Conservation (phyloP, 2,329 filamentous ascomycete genomes). For the Trichoderma gracile region DNA sequence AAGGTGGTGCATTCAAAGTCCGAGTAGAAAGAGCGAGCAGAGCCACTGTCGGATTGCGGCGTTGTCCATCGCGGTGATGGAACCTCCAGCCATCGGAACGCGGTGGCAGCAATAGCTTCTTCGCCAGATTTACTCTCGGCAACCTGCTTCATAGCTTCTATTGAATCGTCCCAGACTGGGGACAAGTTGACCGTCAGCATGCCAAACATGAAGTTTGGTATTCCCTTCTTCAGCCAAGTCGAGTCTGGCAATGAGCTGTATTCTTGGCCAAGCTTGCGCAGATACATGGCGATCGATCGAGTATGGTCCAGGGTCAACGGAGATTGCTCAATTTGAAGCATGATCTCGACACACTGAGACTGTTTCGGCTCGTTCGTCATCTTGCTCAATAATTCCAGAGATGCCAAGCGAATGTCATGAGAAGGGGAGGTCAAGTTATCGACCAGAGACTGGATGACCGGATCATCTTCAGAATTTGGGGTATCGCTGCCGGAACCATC, state of each 20-base stretch:
- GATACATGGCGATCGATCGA: conserved; percentile 78
- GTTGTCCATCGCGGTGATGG: conserved; percentile 58
- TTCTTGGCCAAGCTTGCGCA: conserved; percentile 70
- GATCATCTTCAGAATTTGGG: conserved; percentile 53
- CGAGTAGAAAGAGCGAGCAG: conserved; percentile 51
- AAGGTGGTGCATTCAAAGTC: conserved; percentile 87
- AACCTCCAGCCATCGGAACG: conserved; percentile 74
- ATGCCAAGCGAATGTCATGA: conserved; percentile 70
- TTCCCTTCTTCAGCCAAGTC: conserved; percentile 67
- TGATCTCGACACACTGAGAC: conserved; percentile 46
- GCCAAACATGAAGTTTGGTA: conserved; percentile 85
- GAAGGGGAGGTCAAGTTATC: conserved; percentile 74
- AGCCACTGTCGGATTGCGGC: conserved; percentile 39
- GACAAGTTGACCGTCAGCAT: conserved; percentile 82
- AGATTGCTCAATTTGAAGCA: conserved; percentile 78
- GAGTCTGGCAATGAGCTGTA: conserved; percentile 62
- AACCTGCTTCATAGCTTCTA: conserved; percentile 73
- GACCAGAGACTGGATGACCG: conserved; percentile 65
- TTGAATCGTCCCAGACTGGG: conserved; percentile 84
- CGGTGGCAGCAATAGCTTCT: conserved; percentile 67
- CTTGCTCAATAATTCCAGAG: conserved; percentile 69
- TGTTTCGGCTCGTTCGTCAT: conserved; percentile 44
- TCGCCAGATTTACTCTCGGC: conserved; percentile 71
- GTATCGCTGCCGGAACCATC: conserved; percentile 46
- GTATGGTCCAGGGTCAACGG: conserved; percentile 74